Base-by-base conservation (phyloP, 805 yeast species). In the Kodamaea sagamina region DNA sequence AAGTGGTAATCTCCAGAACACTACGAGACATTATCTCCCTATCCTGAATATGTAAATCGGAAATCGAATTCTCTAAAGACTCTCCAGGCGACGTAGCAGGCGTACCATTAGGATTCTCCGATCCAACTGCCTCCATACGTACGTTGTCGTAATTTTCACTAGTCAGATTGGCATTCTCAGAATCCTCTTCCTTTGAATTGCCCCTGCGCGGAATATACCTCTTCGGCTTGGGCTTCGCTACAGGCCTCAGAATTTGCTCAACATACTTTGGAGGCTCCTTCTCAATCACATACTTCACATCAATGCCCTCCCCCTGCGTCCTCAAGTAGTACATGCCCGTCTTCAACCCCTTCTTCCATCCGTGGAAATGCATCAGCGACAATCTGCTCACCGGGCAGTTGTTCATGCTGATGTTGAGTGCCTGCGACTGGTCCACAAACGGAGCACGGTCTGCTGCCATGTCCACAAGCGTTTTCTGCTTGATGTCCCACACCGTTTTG, bases 401-500 rank as follows among this genome's bases (percentile, higher is more conserved):
- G 40, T 58, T 56, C 49, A 70, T 49, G 48, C 66, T 58, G 32
- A 70, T 68, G 44, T 70, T 70, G 68, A 67, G 68, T 41, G 80
- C 75, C 48, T 68, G 75, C 61, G 62, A 67, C 47, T 71, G 77
- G 54, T 80, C 86, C 49, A 85, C 74, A 59, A 78, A 85, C 6
- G 86, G 80, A 16, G 84, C 84, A 55, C 88, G 73, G 58, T 78
- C 90, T 13, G 86, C 85, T 25, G 95, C 89, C 89, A 90, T 78
- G 53, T 89, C 96, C 47, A 92, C 84, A 47, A 92, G 78, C 8
- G 76, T 73, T 66, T 80, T 85, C 66, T 92, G 99, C 37, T 95
- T 80, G 36, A 92, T 78, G 67, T 92, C 99, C 99, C 99, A 92
- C 7, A 89, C 97, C 0, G 99, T 92, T 65, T 84, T 88, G 71